Base-by-base conservation (phyloP, 441 rosid genomes). In the Brassica hybrid region DNA sequence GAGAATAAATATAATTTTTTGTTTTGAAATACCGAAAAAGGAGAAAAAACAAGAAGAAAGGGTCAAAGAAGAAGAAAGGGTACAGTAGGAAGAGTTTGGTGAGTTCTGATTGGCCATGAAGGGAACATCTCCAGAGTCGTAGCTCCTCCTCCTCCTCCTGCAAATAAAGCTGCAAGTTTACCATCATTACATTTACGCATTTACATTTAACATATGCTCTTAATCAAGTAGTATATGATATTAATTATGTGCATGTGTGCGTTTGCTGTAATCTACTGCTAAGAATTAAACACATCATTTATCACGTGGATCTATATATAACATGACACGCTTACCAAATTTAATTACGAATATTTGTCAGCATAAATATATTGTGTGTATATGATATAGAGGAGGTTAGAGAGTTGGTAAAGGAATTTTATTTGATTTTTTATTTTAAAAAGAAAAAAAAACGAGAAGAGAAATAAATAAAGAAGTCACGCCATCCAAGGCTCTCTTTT, bases 111-210 rank as follows among this genome's bases (percentile, higher is more conserved):
- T 88, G 99, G 98, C 98, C 97, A 92, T 64, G 99, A 89, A 84
- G 98, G 99, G 88, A 94, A 96, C 96, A 93, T 94, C 84, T 96
- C 99, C 90, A 94, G 94, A 82, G 99, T 90, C 71, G 99, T 95
- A 80, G 97, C 93, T 79, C 97, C n/a, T n/a, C n/a, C n/a, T n/a
- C n/a, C 94, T n/a, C n/a, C n/a, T 83, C 85, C 85, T 81, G 94
- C 81, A 74, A 87, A 88, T 71, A 91, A 91, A 88, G 92, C 98
- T 94, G 99, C 89, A 84, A 43, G 83, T 80, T 43, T 58, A 30
- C 21, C 82, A 79, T 79, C 76, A 79, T 79, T 79, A 79, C 75
- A 64, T 79, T 52, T 38, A 38, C 45, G 45, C 45, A 52, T 52
- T n/a, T 86, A 79, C 86, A 59, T 59, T 56, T 57, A 57, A 81